These are phyloP conservation scores for Suillus lakei DNA, from an alignment of 768 basidiomycete species.

Conservation along the genomic window DNA sequence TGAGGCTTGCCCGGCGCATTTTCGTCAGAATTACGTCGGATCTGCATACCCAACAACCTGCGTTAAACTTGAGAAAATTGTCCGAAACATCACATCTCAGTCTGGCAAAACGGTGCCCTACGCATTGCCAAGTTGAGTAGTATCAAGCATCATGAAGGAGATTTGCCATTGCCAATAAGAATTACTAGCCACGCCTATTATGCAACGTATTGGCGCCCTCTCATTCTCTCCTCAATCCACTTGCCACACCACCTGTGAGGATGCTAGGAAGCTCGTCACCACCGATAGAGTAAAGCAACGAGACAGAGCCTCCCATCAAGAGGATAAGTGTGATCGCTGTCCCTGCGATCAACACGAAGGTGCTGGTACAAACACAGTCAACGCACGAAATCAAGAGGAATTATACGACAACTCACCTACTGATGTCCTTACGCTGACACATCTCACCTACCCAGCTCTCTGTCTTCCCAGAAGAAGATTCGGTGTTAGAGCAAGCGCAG, in stretches of 20 bases:
- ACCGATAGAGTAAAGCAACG: conserved; percentile 67
- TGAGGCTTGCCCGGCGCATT: not conserved
- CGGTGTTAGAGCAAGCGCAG: conserved; percentile 52
- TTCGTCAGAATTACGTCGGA: not conserved
- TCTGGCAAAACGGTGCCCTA: not conserved
- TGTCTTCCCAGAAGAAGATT: conserved; percentile 55
- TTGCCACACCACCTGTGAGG: conserved; percentile 62
- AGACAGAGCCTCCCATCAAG: conserved; percentile 68
- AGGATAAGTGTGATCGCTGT: conserved; percentile 68
- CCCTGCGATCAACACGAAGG: conserved; percentile 76
- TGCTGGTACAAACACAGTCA: conserved; percentile 43
- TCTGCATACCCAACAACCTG: not conserved
- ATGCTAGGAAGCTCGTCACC: conserved; percentile 73
- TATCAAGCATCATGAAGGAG: not conserved
- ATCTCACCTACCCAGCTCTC: conserved; percentile 75
- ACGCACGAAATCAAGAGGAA: conserved; percentile 1
- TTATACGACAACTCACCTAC: conserved; percentile 61
- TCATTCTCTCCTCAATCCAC: conserved; percentile 57
- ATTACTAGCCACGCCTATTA: not conserved
- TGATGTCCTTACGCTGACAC: conserved; percentile 82
- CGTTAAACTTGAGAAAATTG: not conserved
- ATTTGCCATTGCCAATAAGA: not conserved
- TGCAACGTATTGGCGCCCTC: not conserved
- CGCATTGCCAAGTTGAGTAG: not conserved
- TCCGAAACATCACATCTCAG: not conserved